Conservation (phyloP, 139 green algal genomes). For the Raphidocelis subcapitata region DNA sequence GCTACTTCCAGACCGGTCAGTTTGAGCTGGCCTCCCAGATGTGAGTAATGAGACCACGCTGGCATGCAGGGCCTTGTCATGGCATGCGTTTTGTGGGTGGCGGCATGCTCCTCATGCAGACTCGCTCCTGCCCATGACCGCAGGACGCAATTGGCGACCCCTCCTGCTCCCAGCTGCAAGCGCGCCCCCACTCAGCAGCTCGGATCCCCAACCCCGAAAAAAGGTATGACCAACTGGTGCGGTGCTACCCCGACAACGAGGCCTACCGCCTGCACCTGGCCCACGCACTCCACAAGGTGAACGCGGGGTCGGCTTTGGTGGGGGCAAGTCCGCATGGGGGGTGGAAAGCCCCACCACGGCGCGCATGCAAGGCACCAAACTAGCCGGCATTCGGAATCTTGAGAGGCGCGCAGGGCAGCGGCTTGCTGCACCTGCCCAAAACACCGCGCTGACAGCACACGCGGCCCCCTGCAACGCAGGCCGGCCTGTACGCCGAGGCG, state of each 20-base stretch:
- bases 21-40: conserved; percentile 61
- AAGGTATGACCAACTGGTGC: conserved; percentile 64
- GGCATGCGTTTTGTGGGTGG: too few relatives aligned
- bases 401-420: too few relatives aligned
- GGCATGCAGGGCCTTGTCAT: not conserved
- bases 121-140: too few relatives aligned
- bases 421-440: too few relatives aligned
- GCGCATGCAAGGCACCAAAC: too few relatives aligned
- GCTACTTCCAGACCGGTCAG: conserved; percentile 65
- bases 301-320: not conserved
- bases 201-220: too few relatives aligned
- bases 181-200: not conserved
- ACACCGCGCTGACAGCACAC: not conserved
- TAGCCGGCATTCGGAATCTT: too few relatives aligned
- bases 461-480: conserved; percentile 23
- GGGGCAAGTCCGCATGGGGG: too few relatives aligned
- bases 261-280: conserved; percentile 73
- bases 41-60: conserved; percentile 28
- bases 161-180: too few relatives aligned
- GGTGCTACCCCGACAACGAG: conserved; percentile 49
- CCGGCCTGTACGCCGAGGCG: conserved; percentile 54
- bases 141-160: too few relatives aligned
- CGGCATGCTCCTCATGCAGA: too few relatives aligned
- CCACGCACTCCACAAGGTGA: conserved; percentile 69
- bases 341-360: too few relatives aligned